Percentiles rank a stretch among this genome's conserved stretches.
These are phyloP conservation scores for Penicillium sp. DNA, from an alignment of 2,329 filamentous ascomycete species.

Conservation along the genomic window DNA sequence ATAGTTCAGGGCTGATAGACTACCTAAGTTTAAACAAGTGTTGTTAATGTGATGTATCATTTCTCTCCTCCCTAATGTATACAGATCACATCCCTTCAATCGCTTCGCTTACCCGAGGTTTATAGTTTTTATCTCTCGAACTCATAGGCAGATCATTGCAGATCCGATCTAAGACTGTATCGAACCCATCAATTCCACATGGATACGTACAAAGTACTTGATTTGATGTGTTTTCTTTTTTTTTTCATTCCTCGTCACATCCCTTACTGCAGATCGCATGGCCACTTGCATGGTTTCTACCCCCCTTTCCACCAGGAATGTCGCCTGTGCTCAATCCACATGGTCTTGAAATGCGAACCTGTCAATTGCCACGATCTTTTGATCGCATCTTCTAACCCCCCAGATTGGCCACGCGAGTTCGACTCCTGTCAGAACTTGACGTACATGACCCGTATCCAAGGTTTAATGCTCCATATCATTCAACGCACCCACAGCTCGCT, in stretches of 20 bases:
- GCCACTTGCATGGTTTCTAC: constrained; percentile 12
- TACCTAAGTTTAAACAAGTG: too few species aligned
- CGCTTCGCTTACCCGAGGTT: background rate
- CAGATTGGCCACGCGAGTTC: background rate
- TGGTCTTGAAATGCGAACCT: constrained; percentile 1
- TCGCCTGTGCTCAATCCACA: constrained; percentile 9
- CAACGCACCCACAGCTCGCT: background rate
- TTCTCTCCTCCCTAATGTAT: background rate
- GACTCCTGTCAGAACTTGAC: background rate
- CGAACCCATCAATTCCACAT: background rate
- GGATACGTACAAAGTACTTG: background rate
- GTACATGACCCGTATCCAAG: background rate
- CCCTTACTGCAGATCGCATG: constrained; percentile 19
- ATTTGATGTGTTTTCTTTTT: background rate
- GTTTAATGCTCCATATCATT: background rate
- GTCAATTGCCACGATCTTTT: background rate
- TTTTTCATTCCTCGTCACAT: constrained; percentile 7
- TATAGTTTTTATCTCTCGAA: background rate
- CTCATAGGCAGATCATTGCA: background rate
- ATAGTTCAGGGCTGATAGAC: background rate
- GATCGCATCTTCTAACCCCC: background rate
- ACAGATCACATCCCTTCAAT: constrained; percentile 1
- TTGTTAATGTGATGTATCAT: background rate
- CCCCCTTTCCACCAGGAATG: constrained; percentile 8
- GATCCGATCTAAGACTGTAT: background rate